phyloP scores from a whole-genome alignment of 2,329 filamentous ascomycete species.

The Penicillium palitans region DNA sequence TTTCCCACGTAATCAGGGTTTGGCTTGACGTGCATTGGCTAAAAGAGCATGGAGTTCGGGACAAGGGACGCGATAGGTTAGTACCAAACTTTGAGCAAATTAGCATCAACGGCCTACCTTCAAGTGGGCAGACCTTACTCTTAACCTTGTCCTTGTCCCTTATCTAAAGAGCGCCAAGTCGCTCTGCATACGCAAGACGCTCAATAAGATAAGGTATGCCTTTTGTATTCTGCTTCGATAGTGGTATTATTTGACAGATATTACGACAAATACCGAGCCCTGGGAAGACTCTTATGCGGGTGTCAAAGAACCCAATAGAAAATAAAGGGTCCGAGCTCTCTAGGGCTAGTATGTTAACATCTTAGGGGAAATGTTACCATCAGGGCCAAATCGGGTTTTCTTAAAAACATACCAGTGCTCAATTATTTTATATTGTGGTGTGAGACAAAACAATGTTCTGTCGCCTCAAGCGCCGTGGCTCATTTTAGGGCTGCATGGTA shows the following conservation, averaged over 20 bases:
- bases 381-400: background rate
- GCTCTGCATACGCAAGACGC: background rate
- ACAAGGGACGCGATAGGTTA: background rate
- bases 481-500: constrained; percentile 3
- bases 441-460: background rate
- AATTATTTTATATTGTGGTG: background rate
- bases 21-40: background rate
- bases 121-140: background rate
- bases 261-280: background rate
- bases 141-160: background rate
- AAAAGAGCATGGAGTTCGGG: background rate
- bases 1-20: background rate
- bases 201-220: background rate
- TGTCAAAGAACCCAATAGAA: background rate
- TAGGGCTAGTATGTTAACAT: background rate
- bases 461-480: background rate
- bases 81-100: background rate
- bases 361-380: constrained; percentile 2
- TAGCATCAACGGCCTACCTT: background rate
- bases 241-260: background rate
- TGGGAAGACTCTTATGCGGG: no score
- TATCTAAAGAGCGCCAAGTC: background rate
- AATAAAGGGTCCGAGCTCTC: background rate
- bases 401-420: background rate
- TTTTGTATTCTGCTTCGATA: background rate